Conservation (phyloP, 2,329 filamentous ascomycete species). For the Exophiala dermatitidis region DNA sequence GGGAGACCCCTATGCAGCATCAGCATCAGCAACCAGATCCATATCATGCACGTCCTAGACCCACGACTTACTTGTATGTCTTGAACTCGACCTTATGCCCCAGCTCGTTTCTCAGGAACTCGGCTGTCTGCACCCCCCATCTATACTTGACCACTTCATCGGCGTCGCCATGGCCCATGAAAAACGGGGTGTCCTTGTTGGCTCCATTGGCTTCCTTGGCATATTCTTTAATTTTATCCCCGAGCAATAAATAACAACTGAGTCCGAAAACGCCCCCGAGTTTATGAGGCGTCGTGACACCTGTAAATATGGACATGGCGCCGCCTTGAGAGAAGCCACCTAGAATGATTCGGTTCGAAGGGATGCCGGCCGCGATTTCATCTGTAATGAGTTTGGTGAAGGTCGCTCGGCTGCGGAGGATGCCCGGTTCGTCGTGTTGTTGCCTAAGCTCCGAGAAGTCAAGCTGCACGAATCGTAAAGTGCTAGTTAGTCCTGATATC, state of each 20-base stretch:
- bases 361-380: conserved; percentile 74
- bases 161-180: conserved; percentile 77
- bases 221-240: conserved; percentile 55
- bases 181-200: conserved; percentile 72
- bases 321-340: conserved; percentile 65
- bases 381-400: conserved; percentile 71
- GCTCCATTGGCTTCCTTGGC: conserved; percentile 46
- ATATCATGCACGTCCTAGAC: background rate
- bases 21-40: background rate
- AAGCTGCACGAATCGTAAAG: conserved; percentile 28
- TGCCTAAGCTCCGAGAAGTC: conserved; percentile 37
- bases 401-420: conserved; percentile 64
- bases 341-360: conserved; percentile 73
- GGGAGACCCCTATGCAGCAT: conserved; percentile 51
- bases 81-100: conserved; percentile 70
- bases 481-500: background rate
- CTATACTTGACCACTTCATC: conserved; percentile 66
- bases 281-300: conserved; percentile 64
- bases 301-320: conserved; percentile 75
- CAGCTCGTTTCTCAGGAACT: conserved; percentile 59
- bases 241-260: conserved; percentile 71
- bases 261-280: conserved; percentile 83
- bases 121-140: conserved; percentile 61
- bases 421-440: conserved; percentile 56
- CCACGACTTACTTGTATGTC: conserved; percentile 55